These are phyloP conservation scores for Fusarium nanum DNA, from an alignment of 2,329 filamentous ascomycete species.

Conservation along the genomic window DNA sequence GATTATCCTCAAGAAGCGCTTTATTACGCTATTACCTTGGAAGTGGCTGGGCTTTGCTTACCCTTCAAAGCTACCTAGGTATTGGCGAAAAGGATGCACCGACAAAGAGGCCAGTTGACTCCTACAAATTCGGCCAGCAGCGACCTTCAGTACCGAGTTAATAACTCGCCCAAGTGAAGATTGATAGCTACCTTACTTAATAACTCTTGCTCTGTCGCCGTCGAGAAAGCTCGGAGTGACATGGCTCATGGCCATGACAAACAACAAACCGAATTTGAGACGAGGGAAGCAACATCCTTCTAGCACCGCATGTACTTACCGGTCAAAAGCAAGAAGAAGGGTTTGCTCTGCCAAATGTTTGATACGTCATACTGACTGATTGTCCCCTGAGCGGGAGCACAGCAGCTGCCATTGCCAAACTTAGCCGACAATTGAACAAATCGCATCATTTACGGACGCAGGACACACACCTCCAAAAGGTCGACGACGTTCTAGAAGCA, in stretches of 20 bases:
- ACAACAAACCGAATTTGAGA: neutral
- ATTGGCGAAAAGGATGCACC: neutral
- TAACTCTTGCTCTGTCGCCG: neutral
- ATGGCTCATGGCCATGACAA: neutral
- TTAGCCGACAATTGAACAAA: neutral
- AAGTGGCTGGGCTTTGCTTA: neutral
- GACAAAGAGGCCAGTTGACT: neutral
- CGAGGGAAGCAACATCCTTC: neutral
- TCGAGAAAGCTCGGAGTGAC: neutral
- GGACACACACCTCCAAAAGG: neutral
- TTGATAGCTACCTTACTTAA: fast-evolving
- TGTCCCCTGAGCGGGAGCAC: neutral
- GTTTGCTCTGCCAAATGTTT: neutral
- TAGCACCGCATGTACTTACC: neutral
- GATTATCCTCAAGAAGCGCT: no score
- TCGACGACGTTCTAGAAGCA: neutral
- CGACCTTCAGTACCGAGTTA: neutral
- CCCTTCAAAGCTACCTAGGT: neutral
- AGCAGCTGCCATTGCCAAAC: neutral
- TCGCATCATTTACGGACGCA: neutral
- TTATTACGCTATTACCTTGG: neutral
- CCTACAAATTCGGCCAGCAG: neutral
- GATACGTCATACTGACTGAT: neutral
- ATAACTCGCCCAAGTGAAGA: neutral
- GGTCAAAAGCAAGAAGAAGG: fast-evolving